phyloP scores from a whole-genome alignment of 129 eudicot genomes.

The Saposhnikovia divaricata region DNA sequence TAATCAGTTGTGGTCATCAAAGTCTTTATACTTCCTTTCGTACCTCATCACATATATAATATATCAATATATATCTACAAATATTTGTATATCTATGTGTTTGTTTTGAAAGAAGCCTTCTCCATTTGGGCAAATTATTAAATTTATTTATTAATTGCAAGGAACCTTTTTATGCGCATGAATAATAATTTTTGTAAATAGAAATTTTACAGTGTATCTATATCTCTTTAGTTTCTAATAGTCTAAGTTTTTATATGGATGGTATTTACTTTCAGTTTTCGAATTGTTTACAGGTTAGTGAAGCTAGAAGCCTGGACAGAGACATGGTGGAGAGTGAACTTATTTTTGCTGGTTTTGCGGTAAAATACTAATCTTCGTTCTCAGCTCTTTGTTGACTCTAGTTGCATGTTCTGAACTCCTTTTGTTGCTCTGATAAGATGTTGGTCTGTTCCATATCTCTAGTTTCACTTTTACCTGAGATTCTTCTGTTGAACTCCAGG shows the following conservation, averaged over 20 bases:
- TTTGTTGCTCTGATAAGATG: not conserved
- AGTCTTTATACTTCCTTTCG: not conserved
- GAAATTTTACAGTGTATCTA: not conserved
- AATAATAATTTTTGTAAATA: not conserved
- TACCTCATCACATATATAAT: not conserved
- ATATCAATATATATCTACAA: not conserved
- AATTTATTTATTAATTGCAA: not conserved
- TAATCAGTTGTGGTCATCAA: not conserved
- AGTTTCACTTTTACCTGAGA: constrained; percentile 10
- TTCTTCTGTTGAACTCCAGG: constrained; percentile 37
- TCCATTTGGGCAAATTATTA: not conserved
- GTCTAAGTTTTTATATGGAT: not conserved
- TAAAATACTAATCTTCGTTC: constrained; percentile 15
- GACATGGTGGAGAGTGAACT: constrained; percentile 77
- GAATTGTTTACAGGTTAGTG: constrained; percentile 64
- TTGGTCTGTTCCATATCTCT: constrained; percentile 8
- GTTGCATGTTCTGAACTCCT: not conserved
- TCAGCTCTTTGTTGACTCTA: not conserved
- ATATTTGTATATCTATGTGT: not conserved
- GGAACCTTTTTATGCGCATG: not conserved
- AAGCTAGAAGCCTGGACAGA: constrained; percentile 89
- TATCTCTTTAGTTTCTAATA: not conserved
- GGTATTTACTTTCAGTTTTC: constrained; percentile 7
- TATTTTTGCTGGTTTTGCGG: constrained; percentile 97
- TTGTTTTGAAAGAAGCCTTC: not conserved